Conservation (phyloP, 2,329 filamentous ascomycete genomes). For the Fusarium irregulare region DNA sequence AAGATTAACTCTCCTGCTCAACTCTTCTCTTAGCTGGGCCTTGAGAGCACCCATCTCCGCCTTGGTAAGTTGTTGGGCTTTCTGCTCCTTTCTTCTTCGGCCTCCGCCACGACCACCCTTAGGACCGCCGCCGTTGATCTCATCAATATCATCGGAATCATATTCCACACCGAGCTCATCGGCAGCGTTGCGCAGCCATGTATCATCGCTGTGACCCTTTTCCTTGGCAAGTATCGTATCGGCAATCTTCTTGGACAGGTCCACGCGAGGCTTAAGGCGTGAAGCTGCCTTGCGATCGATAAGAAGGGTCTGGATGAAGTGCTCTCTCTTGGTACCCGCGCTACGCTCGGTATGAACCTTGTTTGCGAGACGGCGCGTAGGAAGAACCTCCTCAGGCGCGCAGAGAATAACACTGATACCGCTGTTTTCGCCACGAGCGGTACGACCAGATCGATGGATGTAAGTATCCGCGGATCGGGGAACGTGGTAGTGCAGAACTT, state of each 20-base stretch:
- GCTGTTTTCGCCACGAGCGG: constrained; percentile 81
- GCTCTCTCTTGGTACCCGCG: constrained; percentile 61
- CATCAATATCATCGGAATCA: constrained; percentile 88
- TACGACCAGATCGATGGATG: constrained; percentile 94
- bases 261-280: constrained; percentile 80
- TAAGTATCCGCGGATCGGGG: constrained; percentile 92
- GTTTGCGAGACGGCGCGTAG: constrained; percentile 83
- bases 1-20: constrained; percentile 81
- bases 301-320: constrained; percentile 83
- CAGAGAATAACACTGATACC: constrained; percentile 91
- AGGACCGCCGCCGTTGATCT: constrained; percentile 75
- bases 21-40: constrained; percentile 76
- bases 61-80: constrained; percentile 75
- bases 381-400: constrained; percentile 87
- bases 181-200: constrained; percentile 84
- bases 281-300: constrained; percentile 83
- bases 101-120: constrained; percentile 77
- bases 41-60: constrained; percentile 76
- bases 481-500: constrained; percentile 95
- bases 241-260: constrained; percentile 86
- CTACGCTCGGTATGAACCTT: constrained; percentile 81
- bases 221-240: constrained; percentile 88
- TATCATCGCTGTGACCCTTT: constrained; percentile 84
- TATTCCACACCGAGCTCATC: constrained; percentile 96
- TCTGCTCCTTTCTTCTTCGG: constrained; percentile 78